phyloP scores from a whole-genome alignment of 2,329 filamentous ascomycete species.

The Colletotrichum sp. region DNA sequence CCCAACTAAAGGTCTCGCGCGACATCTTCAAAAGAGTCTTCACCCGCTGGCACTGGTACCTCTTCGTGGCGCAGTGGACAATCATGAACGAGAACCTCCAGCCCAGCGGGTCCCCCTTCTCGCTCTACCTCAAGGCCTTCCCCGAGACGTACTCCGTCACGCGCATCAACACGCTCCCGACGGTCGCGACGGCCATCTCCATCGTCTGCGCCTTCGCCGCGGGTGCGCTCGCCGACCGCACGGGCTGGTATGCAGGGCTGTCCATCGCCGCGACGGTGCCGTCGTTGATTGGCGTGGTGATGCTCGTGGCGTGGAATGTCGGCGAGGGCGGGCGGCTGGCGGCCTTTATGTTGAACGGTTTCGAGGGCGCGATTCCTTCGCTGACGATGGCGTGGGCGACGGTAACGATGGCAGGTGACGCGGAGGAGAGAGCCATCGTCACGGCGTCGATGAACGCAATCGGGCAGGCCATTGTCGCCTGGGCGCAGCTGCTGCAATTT shows the following conservation, averaged over 20 bases:
- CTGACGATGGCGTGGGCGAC: slow-evolving; percentile 46
- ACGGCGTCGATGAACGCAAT: slow-evolving; percentile 49
- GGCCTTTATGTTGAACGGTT: slow-evolving; percentile 41
- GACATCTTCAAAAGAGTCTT: slow-evolving; percentile 41
- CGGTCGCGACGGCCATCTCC: slow-evolving; percentile 40
- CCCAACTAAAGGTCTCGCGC: slow-evolving; percentile 33
- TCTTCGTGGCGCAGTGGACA: slow-evolving; percentile 41
- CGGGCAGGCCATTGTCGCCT: slow-evolving; percentile 44
- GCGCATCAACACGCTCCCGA: slow-evolving; percentile 45
- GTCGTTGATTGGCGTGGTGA: slow-evolving; percentile 34
- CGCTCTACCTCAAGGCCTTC: slow-evolving; percentile 44
- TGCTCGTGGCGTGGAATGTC: slow-evolving; percentile 41
- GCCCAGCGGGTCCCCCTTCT: slow-evolving; percentile 39
- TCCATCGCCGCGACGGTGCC: slow-evolving; percentile 34
- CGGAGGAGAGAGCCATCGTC: slow-evolving; percentile 45
- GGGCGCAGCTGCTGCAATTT: slow-evolving; percentile 43
- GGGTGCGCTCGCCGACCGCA: slow-evolving; percentile 36
- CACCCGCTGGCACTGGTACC: slow-evolving; percentile 43
- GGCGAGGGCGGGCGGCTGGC: slow-evolving; percentile 40
- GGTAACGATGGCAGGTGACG: slow-evolving; percentile 39
- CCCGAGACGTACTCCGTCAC: slow-evolving; percentile 39
- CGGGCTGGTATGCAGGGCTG: slow-evolving; percentile 39
- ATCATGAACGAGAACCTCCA: slow-evolving; percentile 42
- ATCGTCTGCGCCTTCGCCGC: slow-evolving; percentile 38
- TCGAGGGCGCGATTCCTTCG: slow-evolving; percentile 37